Evolutionary conservation across 2,329 filamentous ascomycete species (phyloP), one percentile per base, ranked within the genome.

Genomic region (Pseudogymnoascus pannorum): DNA sequence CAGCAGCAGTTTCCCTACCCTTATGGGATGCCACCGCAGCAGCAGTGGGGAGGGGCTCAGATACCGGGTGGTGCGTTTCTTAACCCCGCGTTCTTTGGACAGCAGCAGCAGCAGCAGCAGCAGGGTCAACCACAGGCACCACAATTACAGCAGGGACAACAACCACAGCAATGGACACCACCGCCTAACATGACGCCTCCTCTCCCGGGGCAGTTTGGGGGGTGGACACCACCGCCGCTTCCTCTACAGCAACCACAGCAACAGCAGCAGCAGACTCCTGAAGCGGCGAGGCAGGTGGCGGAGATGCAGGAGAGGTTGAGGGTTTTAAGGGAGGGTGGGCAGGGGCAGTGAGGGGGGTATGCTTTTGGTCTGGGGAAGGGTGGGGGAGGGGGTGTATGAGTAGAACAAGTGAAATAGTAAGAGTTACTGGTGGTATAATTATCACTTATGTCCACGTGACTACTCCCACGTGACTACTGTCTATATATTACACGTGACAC

Each of bases 31-130:
- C 75, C 75, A 14, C 76, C 75, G 31, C 76, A 78, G 18, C 76
- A 77, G n/a, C n/a, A n/a, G 48, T 73, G 74, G 14, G 73, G 72
- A 16, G 72, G 71, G 71, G 69, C 75, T 63, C 48, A 74, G 35
- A 65, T 66, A 48, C 65, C 75, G 40, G 69, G 76, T 14, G 75
- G 78, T 64, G 74, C 79, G 8, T 82, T 82, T 66, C 78, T 85
- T 63, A 86, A 85, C 65, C 84, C 84, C 3, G 78, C 80, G 1
- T 81, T 87, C 68, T 76, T 86, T 62, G 78, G 80, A 40, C 78
- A 79, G 61, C 73, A 77, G 42, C 75, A 76, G 60, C 63, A 68
- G 29, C 62, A 60, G 12, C 73, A 75, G 58, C 75, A 76, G 63
- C 63, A 68, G 29, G 63, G 60, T 11, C 73, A 75, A 57, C 75